These are phyloP conservation scores for Colletotrichum ledebouriae DNA, from an alignment of 2,329 filamentous ascomycete genomes.

Conservation along the genomic window DNA sequence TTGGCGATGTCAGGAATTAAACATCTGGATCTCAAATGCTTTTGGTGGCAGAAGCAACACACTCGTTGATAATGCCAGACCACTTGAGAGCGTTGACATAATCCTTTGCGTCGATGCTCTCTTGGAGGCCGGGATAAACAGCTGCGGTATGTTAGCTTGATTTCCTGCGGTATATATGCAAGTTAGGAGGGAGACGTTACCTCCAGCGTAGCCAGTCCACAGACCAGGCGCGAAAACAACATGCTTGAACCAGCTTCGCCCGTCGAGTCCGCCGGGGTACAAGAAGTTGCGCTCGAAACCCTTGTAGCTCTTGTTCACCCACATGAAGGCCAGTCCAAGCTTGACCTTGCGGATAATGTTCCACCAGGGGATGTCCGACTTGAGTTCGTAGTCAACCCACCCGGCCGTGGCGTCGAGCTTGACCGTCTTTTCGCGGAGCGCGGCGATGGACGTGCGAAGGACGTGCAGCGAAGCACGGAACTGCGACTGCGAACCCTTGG, in stretches of 20 bases:
- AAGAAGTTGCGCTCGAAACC: slow-evolving; percentile 84
- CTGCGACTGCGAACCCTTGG: slow-evolving; percentile 52
- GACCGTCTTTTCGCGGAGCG: slow-evolving; percentile 56
- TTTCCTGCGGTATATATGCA: slow-evolving; percentile 30
- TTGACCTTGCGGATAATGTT: slow-evolving; percentile 77
- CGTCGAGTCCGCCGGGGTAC: slow-evolving; percentile 81
- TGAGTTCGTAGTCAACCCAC: slow-evolving; percentile 57
- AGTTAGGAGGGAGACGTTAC: slow-evolving; percentile 50
- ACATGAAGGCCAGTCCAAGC: slow-evolving; percentile 73
- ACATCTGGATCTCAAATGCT: slow-evolving; percentile 42
- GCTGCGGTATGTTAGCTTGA: slow-evolving; percentile 53
- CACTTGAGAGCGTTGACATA: slow-evolving; percentile 70
- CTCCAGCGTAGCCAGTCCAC: slow-evolving; percentile 91
- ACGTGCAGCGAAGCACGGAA: slow-evolving; percentile 56
- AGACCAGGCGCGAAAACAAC: slow-evolving; percentile 92
- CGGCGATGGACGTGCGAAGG: slow-evolving; percentile 54
- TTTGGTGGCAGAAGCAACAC: slow-evolving; percentile 61
- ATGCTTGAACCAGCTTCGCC: slow-evolving; percentile 91
- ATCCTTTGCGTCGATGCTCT: slow-evolving; percentile 72
- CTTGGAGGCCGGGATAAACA: slow-evolving; percentile 73
- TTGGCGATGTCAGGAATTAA: no score
- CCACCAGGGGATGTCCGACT: slow-evolving; percentile 80
- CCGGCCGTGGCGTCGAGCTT: slow-evolving; percentile 62
- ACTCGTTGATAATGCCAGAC: slow-evolving; percentile 69
- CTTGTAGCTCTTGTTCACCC: slow-evolving; percentile 86